Base-by-base conservation (phyloP, 176 grass and related monocot species). In the Oryza punctata region DNA sequence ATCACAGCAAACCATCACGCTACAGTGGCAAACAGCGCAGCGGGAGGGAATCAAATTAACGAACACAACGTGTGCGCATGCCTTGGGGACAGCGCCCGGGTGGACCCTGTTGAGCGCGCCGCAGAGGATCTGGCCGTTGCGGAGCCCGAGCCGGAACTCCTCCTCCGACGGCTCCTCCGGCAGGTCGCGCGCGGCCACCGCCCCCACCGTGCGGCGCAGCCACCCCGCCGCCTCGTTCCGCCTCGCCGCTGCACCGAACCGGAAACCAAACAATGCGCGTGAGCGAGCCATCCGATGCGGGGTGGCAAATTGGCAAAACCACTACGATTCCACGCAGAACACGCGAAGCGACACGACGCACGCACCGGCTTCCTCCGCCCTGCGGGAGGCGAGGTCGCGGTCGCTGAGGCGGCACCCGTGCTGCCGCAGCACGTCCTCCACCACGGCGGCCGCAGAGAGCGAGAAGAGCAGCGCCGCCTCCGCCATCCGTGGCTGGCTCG, bases 81-180 rank as follows among this genome's bases (percentile, higher is more conserved):
- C 96, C 93, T 99, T 99, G 76, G 88, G 78, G 54, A 99, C 88
- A 12, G 96, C 91, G 57, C 96, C 96, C 13, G 89, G 96, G 82
- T 99, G 96, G 76, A 99, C 74, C 81, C 92, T 88, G 77, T 99
- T 99, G 70, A 99, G 91, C 77, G 93, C 96, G 87, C 89, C 91
- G 89, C 96, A 99, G 76, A 99, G 93, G 83, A 99, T 99, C 88
- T 96, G 83, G 32, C 96, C 96, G 65, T 91, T 99, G 59, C 91
- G 91, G 50, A 99, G 91, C 43, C 96, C 96, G 49, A 96, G 77
- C 52, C 96, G 91, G 78, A 96, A 95, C 73, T 99, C 96, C 82
- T 99, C 96, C 93, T 96, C 96, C 15, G 93, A 99, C 57, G 96
- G 96, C 75, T 90, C 89, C 77, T 92, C 89, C 9, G 96, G 96